Evolutionary conservation across 116 monocot species (phyloP).

Genomic region (Phalaenopsis hybrid): DNA sequence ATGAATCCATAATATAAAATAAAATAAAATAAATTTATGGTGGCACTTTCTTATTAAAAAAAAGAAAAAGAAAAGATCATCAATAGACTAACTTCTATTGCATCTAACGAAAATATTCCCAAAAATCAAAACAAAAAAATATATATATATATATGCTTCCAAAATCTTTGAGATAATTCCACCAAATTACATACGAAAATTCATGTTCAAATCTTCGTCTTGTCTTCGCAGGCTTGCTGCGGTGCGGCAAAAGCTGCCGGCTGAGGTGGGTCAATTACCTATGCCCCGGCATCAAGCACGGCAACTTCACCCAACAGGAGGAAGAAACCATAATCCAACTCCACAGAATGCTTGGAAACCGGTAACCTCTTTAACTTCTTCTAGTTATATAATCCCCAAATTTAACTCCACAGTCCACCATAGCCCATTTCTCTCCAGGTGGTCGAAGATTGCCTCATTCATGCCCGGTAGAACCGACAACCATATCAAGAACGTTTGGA

Average conservation of each 20-base stretch:
- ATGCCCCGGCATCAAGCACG: conserved; percentile 19
- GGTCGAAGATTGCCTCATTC: conserved; percentile 76
- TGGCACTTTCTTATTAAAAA: too few species aligned
- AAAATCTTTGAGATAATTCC: too few species aligned
- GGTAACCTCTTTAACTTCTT: not conserved
- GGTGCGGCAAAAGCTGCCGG: conserved; percentile 27
- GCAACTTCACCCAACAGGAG: conserved; percentile 16
- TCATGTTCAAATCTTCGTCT: too few species aligned
- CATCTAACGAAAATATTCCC: too few species aligned
- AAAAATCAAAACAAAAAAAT: too few species aligned
- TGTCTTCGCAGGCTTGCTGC: not conserved
- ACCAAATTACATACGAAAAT: too few species aligned
- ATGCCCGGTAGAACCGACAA: conserved; percentile 87
- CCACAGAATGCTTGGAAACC: conserved; percentile 12
- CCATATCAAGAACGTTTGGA: conserved; percentile 92
- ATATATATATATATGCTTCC: too few species aligned
- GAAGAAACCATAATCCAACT: conserved; percentile 15
- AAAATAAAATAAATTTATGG: too few species aligned
- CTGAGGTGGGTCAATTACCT: conserved; percentile 31
- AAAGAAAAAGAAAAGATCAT: too few species aligned
- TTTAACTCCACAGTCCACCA: not conserved
- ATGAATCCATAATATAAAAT: too few species aligned
- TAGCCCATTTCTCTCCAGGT: conserved; percentile 23
- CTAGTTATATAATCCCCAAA: not conserved
- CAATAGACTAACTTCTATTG: too few species aligned